Evolutionary conservation across 2,329 filamentous ascomycete species (phyloP), one percentile per base, ranked within the genome.

Genomic region (Colletotrichum shisoi): DNA sequence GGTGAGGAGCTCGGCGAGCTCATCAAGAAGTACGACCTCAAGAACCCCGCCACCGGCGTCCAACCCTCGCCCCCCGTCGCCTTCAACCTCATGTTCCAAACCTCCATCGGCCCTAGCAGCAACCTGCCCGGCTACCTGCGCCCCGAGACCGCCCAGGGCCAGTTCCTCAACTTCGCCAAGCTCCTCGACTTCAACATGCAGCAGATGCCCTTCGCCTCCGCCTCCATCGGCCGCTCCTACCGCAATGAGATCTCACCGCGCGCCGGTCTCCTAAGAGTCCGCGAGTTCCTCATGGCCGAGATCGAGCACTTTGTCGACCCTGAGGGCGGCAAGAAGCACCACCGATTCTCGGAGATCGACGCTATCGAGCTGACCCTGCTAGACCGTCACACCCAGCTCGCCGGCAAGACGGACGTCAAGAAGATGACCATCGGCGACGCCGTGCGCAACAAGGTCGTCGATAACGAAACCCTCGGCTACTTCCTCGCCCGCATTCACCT

Each of bases 61-160:
- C 87, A 91, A 73, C 89, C 96, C 44, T 86, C 88, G 34, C 89
- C 91, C 37, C 95, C 95, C 3, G 90, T 96, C 57, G 85, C 93
- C 48, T 97, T 98, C 87, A 99, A 99, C 82, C 89, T 99, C 75
- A 99, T 99, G 95, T 99, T 98, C 85, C 90, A 94, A 79, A 97
- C 94, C 48, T 85, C 91, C 42, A 98, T 99, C 76, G 95, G 95
- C 69, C 94, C 94, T 63, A 96, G 92, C 82, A 91, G 91, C 79
- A 94, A 96, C 76, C 84, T 91, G 70, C 87, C 91, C 54, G 94
- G 92, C 62, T 97, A 93, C 78, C 84, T 97, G 66, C 88, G 94
- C 62, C 95, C 95, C 49, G 95, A 99, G 81, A 99, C 95, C 37
- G 95, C 95, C 4, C 95, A 99, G 84, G 95, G 95, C 71, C 95